Base-by-base conservation (phyloP, 2,329 filamentous ascomycete genomes). In the Trematosphaeria pertusa region DNA sequence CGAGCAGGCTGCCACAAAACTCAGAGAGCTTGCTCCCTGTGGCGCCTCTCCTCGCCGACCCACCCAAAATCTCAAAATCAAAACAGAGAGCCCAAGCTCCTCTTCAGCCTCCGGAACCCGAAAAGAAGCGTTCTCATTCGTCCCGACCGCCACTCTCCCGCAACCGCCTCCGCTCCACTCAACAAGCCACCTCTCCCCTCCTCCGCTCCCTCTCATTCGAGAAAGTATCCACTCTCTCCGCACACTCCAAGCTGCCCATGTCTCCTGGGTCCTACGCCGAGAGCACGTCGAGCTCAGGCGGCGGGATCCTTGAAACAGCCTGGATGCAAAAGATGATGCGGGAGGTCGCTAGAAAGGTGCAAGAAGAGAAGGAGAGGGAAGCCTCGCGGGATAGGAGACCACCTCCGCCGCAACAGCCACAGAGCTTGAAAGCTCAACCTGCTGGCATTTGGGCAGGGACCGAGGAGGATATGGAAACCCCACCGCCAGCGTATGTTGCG, bases 261-360 rank as follows among this genome's bases (percentile, higher is more conserved):
- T 63, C 61, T 3, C 62, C 67, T 9, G n/a, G n/a, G n/a, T 46
- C 60, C 1, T 58, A 60, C 33, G 42, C 52, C 14, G 61, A 69
- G 26, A 50, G 50, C 36, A 54, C 57, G n/a, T 48, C 55, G 10
- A 52, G 53, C 30, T 65, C 62, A 0, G 56, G 39, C 4, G 75
- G 78, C 11, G 78, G 78, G 14, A 89, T 91, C 37, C 76, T 90
- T 19, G 88, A 91, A 67, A 87, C 91, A 70, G 89, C 89, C 2
- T 94, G 89, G 88, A 88, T 94, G 74, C 85, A 87, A 76, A 94
- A 96, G 77, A 94, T 99, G 84, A 92, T 93, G 4, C 87, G 87
- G 54, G 94, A 97, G 72, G 93, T 97, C 61, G 91, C 91, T 26
- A 80, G 86, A 39, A 87, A 90, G 45, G 91, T 96, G 56, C 89